Evolutionary conservation across 257 asterid species (phyloP).

Genomic region (Scutellaria minor): DNA sequence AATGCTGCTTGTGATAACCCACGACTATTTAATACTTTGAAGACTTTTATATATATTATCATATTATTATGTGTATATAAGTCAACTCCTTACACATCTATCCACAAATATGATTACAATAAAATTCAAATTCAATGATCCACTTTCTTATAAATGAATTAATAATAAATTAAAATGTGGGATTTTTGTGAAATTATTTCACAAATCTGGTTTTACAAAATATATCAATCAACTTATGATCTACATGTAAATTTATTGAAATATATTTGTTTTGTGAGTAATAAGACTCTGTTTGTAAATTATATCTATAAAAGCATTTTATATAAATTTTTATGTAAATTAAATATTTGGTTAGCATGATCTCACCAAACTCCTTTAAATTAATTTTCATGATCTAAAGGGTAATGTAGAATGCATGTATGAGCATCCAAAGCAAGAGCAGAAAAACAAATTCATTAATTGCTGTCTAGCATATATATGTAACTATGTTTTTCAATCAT

Average conservation of each 20-base stretch:
- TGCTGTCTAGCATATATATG: not conserved
- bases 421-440: not conserved
- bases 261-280: too few species aligned
- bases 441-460: not conserved
- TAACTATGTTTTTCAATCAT: not conserved
- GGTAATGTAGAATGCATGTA: slow-evolving; percentile 1
- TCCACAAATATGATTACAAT: not conserved
- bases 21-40: too few species aligned
- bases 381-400: not conserved
- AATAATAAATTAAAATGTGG: not conserved
- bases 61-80: not conserved
- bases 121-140: not conserved
- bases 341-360: not conserved
- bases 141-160: not conserved
- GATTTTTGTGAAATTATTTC: too few species aligned
- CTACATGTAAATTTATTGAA: too few species aligned
- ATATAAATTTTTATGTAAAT: not conserved
- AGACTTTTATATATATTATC: too few species aligned
- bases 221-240: too few species aligned
- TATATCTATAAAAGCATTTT: too few species aligned
- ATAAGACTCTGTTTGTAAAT: too few species aligned
- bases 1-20: too few species aligned
- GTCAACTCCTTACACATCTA: slow-evolving; percentile 23
- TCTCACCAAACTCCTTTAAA: not conserved
- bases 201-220: too few species aligned